Evolutionary conservation across 1,284 basidiomycete species (phyloP).

Genomic region (Phylloboletellus chloephorus): DNA sequence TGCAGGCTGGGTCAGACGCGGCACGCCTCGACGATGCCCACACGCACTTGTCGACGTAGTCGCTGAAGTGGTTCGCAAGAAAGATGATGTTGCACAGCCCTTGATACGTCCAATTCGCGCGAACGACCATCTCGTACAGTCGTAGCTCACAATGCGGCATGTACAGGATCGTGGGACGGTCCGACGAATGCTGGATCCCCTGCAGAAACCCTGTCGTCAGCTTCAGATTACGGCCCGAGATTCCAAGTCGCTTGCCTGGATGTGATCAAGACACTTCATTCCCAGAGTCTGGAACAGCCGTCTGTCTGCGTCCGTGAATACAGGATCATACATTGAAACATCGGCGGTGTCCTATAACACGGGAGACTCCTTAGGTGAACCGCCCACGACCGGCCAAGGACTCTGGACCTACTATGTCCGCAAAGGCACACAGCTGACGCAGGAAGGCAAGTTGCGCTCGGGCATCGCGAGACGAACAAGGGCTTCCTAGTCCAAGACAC

Average conservation of each 20-base stretch:
- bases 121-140: conserved; percentile 61
- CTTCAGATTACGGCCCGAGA: conserved; percentile 1
- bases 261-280: conserved; percentile 45
- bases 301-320: conserved; percentile 57
- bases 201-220: conserved; percentile 22
- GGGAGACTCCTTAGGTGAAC: neutral
- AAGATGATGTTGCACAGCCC: conserved; percentile 37
- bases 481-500: conserved; percentile 70
- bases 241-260: conserved; percentile 39
- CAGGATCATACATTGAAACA: conserved; percentile 62
- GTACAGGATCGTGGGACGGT: conserved; percentile 54
- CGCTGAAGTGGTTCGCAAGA: conserved; percentile 42
- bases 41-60: conserved; percentile 44
- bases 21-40: conserved; percentile 25
- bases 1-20: conserved; percentile 24
- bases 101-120: conserved; percentile 51
- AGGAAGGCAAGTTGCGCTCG: conserved; percentile 65
- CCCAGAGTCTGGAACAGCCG: conserved; percentile 46
- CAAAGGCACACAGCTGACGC: conserved; percentile 45
- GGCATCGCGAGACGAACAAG: conserved; percentile 51
- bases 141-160: conserved; percentile 74
- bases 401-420: conserved; percentile 41
- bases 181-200: conserved; percentile 35
- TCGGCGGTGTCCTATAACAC: conserved; percentile 39
- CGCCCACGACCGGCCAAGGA: neutral